These are phyloP conservation scores for Globisporangium cylindrosporum DNA, from an alignment of 352 stramenopile species.

Conservation along the genomic window DNA sequence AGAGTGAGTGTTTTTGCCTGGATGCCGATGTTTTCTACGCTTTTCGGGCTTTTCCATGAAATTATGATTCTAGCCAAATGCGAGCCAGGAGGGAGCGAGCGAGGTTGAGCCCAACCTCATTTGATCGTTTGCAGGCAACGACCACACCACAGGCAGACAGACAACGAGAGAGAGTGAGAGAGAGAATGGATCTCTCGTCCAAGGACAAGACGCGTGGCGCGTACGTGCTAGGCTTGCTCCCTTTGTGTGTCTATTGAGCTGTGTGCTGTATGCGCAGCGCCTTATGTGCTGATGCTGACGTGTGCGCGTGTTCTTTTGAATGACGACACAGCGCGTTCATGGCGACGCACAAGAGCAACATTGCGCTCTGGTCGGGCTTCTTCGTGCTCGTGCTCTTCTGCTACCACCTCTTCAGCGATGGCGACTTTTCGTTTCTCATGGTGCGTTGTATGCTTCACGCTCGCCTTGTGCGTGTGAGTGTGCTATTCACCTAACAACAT, in stretches of 20 bases:
- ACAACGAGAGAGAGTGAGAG: too few relatives aligned
- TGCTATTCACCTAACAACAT: not conserved
- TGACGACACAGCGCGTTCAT: conserved; percentile 51
- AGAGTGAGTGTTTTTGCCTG: too few relatives aligned
- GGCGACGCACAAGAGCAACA: conserved; percentile 93
- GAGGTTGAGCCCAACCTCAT: not conserved
- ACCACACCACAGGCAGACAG: not conserved
- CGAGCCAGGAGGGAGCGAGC: not conserved
- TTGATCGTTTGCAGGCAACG: conserved; percentile 1
- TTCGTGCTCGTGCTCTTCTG: conserved; percentile 93
- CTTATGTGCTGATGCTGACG: not conserved
- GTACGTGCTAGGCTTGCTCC: conserved; percentile 23
- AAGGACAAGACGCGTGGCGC: conserved; percentile 56
- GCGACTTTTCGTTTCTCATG: conserved; percentile 99
- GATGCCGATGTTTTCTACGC: too few relatives aligned
- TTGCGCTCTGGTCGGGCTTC: conserved; percentile 95
- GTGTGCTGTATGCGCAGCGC: not conserved
- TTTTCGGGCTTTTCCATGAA: not conserved
- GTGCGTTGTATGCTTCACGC: conserved; percentile 27
- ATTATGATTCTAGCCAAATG: conserved; percentile 2
- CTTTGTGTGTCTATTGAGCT: not conserved
- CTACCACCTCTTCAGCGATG: conserved; percentile 96
- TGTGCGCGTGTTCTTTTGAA: not conserved
- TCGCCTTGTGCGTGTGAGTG: not conserved
- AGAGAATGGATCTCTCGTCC: conserved; percentile 39